These are phyloP conservation scores for Circinella umbellata DNA, from an alignment of 371 early-diverging fungal genomes.

Conservation along the genomic window DNA sequence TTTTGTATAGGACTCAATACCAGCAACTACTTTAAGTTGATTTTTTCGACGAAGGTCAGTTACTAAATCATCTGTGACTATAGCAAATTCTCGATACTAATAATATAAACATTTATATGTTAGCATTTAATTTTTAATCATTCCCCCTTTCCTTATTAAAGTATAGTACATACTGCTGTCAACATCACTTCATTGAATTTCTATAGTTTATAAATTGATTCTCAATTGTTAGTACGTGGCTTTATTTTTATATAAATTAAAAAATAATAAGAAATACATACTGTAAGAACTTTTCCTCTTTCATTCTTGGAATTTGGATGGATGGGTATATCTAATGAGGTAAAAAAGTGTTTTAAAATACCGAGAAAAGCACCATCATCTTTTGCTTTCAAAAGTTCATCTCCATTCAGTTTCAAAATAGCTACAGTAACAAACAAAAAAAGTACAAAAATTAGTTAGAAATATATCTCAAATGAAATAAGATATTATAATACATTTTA, in stretches of 20 bases:
- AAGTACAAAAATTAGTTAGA: no score
- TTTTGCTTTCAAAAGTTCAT: conserved; percentile 77
- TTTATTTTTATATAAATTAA: not conserved
- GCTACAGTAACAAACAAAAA: conserved; percentile 49
- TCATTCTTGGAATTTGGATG: conserved; percentile 62
- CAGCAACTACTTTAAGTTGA: conserved; percentile 94
- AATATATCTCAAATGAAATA: no score
- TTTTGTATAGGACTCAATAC: conserved; percentile 93
- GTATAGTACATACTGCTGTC: conserved; percentile 61
- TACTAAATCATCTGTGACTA: conserved; percentile 79
- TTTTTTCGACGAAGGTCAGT: conserved; percentile 85
- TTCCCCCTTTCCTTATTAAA: no score
- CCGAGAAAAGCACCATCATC: conserved; percentile 95
- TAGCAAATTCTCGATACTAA: conserved; percentile 85
- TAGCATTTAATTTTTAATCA: not conserved
- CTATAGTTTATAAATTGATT: conserved; percentile 19
- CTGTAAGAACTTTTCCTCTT: conserved; percentile 66
- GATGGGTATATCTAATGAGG: conserved; percentile 68
- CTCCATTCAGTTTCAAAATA: conserved; percentile 92
- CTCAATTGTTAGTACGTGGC: not conserved
- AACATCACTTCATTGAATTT: conserved; percentile 92
- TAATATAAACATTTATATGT: no score
- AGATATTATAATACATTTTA: no score
- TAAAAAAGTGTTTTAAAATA: conserved; percentile 77
- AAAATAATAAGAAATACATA: conserved; percentile 19